Base-by-base conservation (phyloP, 306 rosid species). In the Cucurbita moschata region DNA sequence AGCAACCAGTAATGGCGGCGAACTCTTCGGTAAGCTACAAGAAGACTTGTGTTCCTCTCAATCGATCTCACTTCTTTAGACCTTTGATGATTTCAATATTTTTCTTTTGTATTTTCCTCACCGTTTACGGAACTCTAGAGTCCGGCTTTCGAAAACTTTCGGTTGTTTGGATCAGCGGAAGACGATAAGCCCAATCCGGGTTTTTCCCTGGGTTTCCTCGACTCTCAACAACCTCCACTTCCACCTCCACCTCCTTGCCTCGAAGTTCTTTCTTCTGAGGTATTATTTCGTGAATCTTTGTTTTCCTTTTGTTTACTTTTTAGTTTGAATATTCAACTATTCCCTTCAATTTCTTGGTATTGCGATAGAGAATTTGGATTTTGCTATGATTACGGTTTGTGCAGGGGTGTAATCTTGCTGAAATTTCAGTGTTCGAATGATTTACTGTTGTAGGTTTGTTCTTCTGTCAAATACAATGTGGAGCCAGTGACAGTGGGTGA, bases 261-360 rank as follows among this genome's bases (percentile, higher is more conserved):
- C 65, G 97, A 90, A 83, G 91, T 94, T 11, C 77, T 87, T 56
- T 72, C 86, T 58, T 75, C 97, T 19, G 88, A 90, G 92, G 98
- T 88, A 54, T 57, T 56, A 13, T 68, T 46, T 46, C 1, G 18
- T 5, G 8, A 2, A 3, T 19, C n/a, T 65, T 5, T 65, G 37
- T 42, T 18, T 42, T 64, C 6, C n/a, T 5, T 19, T 11, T 11
- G 52, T n/a, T 42, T 40, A 8, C 52, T 65, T 35, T 65, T 43
- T 14, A 16, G 10, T 8, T 64, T 65, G 23, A 18, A 15, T 65
- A 0, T 10, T 18, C 50, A 6, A 19, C 47, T 0, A 3, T 65
- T 44, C 12, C 10, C 10, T 43, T 43, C 23, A 6, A 1, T 19
- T 65, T 5, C 53, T 65, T 18, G 4, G 2, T 40, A n/a, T 42